These are phyloP conservation scores for Mucor velutinosus DNA, from an alignment of 371 early-diverging fungal species.

Conservation along the genomic window DNA sequence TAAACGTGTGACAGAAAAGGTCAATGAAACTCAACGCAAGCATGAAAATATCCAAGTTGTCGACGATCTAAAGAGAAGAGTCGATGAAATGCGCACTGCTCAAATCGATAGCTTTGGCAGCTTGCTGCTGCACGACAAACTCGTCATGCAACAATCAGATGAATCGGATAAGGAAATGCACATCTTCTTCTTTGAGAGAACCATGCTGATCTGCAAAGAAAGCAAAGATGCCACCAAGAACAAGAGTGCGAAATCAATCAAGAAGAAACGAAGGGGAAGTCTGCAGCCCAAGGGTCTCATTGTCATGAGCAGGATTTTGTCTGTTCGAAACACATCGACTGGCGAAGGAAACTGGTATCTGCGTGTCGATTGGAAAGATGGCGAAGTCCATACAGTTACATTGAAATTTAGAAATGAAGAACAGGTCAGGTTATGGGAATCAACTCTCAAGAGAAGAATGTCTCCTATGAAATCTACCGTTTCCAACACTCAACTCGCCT, in stretches of 20 bases:
- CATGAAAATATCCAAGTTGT: constrained; percentile 85
- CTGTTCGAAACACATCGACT: constrained; percentile 8
- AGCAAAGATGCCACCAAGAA: constrained; percentile 50
- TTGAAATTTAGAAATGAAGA: constrained; percentile 88
- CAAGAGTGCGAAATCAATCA: constrained; percentile 45
- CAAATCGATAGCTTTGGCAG: constrained; percentile 72
- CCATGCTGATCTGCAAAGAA: constrained; percentile 88
- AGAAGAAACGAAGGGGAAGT: constrained; percentile 49
- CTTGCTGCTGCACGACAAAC: constrained; percentile 80
- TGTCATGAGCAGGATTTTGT: constrained; percentile 38
- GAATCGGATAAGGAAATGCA: constrained; percentile 78
- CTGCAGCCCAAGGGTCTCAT: constrained; percentile 83
- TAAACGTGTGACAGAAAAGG: constrained; percentile 84
- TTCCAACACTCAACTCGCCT: constrained; percentile 47
- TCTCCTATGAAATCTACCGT: constrained; percentile 30
- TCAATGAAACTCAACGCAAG: constrained; percentile 90
- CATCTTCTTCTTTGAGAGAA: constrained; percentile 87
- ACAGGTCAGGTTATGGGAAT: constrained; percentile 88
- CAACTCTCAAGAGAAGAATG: constrained; percentile 51
- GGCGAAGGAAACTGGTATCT: constrained; percentile 53
- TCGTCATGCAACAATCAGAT: constrained; percentile 69
- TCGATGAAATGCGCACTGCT: constrained; percentile 34
- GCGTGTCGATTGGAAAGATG: constrained; percentile 81
- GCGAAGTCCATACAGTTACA: constrained; percentile 80
- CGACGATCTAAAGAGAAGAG: constrained; percentile 75